These are phyloP conservation scores for Calocybe indica DNA, from an alignment of 768 basidiomycete genomes.

Conservation along the genomic window DNA sequence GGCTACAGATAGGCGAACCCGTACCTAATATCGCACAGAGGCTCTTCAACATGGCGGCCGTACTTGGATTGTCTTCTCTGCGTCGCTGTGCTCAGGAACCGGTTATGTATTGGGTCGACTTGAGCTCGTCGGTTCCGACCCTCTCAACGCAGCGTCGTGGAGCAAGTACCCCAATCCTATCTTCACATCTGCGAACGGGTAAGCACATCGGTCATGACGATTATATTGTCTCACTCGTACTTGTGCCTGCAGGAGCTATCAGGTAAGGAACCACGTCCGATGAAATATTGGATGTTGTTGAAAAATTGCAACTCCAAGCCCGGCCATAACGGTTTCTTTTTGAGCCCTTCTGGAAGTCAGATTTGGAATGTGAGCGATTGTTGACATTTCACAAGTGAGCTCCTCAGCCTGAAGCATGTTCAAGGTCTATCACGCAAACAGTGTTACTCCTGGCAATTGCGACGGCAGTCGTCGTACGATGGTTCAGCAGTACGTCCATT, in stretches of 20 bases:
- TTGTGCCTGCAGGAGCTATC: constrained; percentile 7
- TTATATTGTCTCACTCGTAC: not conserved
- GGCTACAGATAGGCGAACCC: not conserved
- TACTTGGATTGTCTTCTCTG: constrained; percentile 25
- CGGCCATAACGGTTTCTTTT: constrained; percentile 30
- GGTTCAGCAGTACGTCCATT: constrained; percentile 9
- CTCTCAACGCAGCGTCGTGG: constrained; percentile 23
- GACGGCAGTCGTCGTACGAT: constrained; percentile 18
- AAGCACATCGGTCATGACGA: not conserved
- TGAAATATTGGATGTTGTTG: constrained; percentile 16
- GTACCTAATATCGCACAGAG: constrained; percentile 15
- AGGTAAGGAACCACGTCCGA: constrained; percentile 2
- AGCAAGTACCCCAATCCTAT: constrained; percentile 21
- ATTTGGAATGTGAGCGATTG: constrained; percentile 15
- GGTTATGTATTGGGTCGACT: constrained; percentile 23
- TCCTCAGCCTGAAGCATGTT: not conserved
- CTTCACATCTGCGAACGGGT: constrained; percentile 25
- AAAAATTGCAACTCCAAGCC: constrained; percentile 28
- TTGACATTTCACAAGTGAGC: not conserved
- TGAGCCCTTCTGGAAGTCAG: constrained; percentile 19
- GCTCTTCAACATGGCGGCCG: constrained; percentile 23
- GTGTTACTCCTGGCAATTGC: constrained; percentile 17
- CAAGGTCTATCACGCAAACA: constrained; percentile 18
- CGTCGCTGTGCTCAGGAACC: constrained; percentile 24
- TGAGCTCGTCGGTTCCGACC: constrained; percentile 25